Base-by-base conservation (phyloP, 208 protist species). In the Leishmania guyanensis region DNA sequence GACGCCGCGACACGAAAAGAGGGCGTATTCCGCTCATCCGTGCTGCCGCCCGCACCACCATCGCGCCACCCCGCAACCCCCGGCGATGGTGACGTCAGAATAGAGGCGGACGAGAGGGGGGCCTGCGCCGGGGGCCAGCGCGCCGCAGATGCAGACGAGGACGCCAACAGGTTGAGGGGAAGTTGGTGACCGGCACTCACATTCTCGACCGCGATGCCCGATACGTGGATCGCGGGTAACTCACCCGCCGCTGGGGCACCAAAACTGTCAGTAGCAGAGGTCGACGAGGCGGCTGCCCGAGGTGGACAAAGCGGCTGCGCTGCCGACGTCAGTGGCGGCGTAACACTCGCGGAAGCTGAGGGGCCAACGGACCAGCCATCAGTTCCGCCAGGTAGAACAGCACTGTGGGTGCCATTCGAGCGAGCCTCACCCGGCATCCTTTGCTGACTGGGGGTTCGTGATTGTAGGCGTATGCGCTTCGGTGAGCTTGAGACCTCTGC, bases 51-150 rank as follows among this genome's bases (percentile, higher is more conserved):
- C 29, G 33, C 64, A 54, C 62, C 78, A 16, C 65, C 78, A n/a
- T 74, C 58, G 16, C 78, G 78, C 78, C 78, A 82, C 33, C 73
- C 77, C 16, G 77, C 22, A 16, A 79, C 64, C 51, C 33, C 17
- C 29, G 75, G 36, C 20, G 78, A 79, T 12, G 82, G 78, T 26
- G 82, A 36, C 2, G n/a, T 43, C 5, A 77, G 36, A 12, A 48
- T 29, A 17, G 82, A 73, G 48, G 48, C 12, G 29, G 33, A 46
- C 5, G 62, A 54, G 14, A 46, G 48, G 2, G 74, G 26, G 56
- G 20, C 22, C 29, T 46, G 26, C 39, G 51, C 46, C 26, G 54
- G 12, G 5, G 56, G 20, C 56, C 39, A 39, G 54, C 16, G 74
- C 53, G 74, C 56, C 14, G 53, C 16, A 8, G 56, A 48, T 16